Evolutionary conservation across 2,329 filamentous ascomycete genomes (phyloP).

Genomic region (Clarireedia homoeocarpa): DNA sequence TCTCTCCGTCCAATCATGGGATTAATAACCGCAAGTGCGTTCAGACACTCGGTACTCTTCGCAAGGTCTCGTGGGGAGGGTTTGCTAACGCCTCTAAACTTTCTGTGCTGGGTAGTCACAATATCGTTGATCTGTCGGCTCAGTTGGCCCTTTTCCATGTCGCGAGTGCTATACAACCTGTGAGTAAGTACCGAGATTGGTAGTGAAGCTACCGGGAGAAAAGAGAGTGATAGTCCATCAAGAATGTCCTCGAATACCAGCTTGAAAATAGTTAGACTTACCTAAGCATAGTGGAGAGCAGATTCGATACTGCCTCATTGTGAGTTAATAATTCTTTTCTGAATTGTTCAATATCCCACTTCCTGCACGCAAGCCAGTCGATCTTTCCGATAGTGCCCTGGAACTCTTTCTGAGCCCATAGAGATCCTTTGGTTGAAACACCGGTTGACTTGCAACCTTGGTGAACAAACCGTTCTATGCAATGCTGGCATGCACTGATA

Average conservation of each 20-base stretch:
- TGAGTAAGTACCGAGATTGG: background rate
- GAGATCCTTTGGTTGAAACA: slow-evolving; percentile 4
- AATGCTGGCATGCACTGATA: slow-evolving; percentile 5
- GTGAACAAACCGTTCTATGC: slow-evolving; percentile 9
- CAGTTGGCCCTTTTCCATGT: slow-evolving; percentile 4
- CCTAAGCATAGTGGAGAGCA: slow-evolving; percentile 3
- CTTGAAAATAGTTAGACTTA: background rate
- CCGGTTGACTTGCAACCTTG: slow-evolving; percentile 5
- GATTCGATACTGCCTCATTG: slow-evolving; percentile 1
- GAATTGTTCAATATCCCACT: slow-evolving; percentile 7
- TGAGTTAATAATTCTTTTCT: slow-evolving; percentile 6
- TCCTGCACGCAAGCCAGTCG: slow-evolving; percentile 6
- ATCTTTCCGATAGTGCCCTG: slow-evolving; percentile 1
- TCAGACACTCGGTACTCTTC: slow-evolving; percentile 1
- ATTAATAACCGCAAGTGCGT: slow-evolving; percentile 7
- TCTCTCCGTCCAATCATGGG: background rate
- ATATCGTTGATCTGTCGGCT: slow-evolving; percentile 8
- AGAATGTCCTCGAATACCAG: background rate
- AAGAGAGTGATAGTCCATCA: background rate
- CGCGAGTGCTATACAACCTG: background rate
- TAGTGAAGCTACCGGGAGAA: background rate
- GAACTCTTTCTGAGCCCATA: slow-evolving; percentile 7
- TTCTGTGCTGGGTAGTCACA: slow-evolving; percentile 8
- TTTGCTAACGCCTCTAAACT: background rate
- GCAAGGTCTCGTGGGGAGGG: background rate